These are phyloP conservation scores for Trichoderma breve DNA, from an alignment of 2,329 filamentous ascomycete species.

Conservation along the genomic window DNA sequence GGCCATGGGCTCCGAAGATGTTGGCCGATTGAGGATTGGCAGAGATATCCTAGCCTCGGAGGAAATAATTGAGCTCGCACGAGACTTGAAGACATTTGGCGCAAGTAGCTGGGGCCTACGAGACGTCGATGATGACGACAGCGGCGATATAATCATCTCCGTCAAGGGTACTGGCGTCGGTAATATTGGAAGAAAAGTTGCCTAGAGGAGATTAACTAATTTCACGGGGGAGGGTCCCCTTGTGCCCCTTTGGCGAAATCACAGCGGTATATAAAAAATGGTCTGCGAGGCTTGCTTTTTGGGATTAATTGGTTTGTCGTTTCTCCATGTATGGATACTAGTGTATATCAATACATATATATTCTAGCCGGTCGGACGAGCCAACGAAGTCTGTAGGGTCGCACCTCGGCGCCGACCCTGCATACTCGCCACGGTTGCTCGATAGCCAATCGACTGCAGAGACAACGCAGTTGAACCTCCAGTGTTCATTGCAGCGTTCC, in stretches of 20 bases:
- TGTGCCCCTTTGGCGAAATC: background rate
- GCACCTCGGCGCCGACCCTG: slow-evolving; percentile 43
- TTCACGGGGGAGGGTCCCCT: background rate
- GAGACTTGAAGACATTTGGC: slow-evolving; percentile 86
- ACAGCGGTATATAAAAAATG: background rate
- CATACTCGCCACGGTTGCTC: slow-evolving; percentile 52
- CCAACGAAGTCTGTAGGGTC: slow-evolving; percentile 27
- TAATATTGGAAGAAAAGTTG: slow-evolving; percentile 90
- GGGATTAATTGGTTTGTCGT: slow-evolving; percentile 4
- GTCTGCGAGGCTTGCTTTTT: background rate
- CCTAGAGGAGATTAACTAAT: slow-evolving; percentile 37
- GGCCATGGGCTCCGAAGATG: slow-evolving; percentile 97
- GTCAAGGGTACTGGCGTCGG: slow-evolving; percentile 92
- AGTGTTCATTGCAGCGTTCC: slow-evolving; percentile 46
- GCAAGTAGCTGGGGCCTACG: slow-evolving; percentile 87
- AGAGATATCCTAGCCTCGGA: slow-evolving; percentile 79
- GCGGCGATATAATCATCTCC: slow-evolving; percentile 76
- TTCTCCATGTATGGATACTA: background rate
- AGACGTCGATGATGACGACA: slow-evolving; percentile 65
- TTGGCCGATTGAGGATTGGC: slow-evolving; percentile 80
- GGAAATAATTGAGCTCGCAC: slow-evolving; percentile 72
- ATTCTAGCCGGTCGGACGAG: slow-evolving; percentile 24
- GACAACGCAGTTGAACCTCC: slow-evolving; percentile 51
- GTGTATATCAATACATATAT: background rate
- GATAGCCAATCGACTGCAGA: slow-evolving; percentile 54